A percentile compares a stretch with the other conserved stretches of the same genome.
Evolutionary conservation across 257 asterid species (phyloP).

Genomic region (Jasminum sambac): DNA sequence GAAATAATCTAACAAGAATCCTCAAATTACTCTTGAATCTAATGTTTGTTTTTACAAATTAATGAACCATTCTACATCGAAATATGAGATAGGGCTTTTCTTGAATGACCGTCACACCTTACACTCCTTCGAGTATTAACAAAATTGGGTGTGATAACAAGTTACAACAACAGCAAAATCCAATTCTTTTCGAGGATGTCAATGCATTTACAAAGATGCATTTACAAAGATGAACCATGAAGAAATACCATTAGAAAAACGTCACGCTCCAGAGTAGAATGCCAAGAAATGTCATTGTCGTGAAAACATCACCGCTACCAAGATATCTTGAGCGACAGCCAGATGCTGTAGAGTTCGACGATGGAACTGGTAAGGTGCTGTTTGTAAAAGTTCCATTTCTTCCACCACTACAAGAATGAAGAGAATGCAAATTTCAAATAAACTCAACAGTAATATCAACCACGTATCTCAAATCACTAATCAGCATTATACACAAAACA

Average conservation of each 20-base stretch:
- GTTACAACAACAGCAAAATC: constrained; percentile 9
- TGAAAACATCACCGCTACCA: constrained; percentile 14
- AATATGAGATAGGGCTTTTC: constrained; percentile 26
- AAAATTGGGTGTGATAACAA: constrained; percentile 53
- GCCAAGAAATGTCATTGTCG: constrained; percentile 30
- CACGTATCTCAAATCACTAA: too few species aligned
- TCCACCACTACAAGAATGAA: constrained; percentile 50
- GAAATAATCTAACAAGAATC: background rate
- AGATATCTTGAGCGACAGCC: constrained; percentile 45
- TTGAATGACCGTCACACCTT: constrained; percentile 31
- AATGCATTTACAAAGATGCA: constrained; percentile 26
- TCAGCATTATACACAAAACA: too few species aligned
- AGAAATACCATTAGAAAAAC: constrained; percentile 33
- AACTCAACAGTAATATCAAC: background rate
- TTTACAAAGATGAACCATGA: constrained; percentile 21
- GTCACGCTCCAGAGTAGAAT: constrained; percentile 39
- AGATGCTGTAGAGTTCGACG: constrained; percentile 58
- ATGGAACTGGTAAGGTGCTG: constrained; percentile 67
- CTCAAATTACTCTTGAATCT: constrained; percentile 1
- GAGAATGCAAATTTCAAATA: constrained; percentile 17
- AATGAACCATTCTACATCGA: constrained; percentile 40
- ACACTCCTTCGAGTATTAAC: constrained; percentile 43
- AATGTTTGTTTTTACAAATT: constrained; percentile 39
- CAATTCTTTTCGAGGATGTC: constrained; percentile 16
- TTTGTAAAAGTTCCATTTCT: constrained; percentile 61